phyloP scores from a whole-genome alignment of 768 basidiomycete species.

The Lactarius vividus region DNA sequence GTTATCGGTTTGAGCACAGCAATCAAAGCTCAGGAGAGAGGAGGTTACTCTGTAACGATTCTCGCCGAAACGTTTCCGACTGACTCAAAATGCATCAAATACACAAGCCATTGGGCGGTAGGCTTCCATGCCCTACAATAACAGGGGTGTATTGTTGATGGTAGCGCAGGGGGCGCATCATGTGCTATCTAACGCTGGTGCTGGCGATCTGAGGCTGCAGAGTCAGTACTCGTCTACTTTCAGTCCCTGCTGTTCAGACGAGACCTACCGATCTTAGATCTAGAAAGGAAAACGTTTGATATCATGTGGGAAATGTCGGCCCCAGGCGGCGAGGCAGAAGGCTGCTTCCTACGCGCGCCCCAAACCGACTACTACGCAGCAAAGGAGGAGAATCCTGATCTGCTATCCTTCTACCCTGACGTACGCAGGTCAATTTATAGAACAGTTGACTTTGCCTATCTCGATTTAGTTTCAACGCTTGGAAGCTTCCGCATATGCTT shows the following conservation, averaged over 20 bases:
- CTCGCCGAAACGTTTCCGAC: constrained; percentile 69
- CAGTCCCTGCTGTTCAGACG: too few relatives aligned
- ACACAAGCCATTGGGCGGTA: constrained; percentile 83
- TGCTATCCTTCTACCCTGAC: constrained; percentile 34
- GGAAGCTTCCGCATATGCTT: constrained; percentile 38
- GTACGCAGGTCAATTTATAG: constrained; percentile 27
- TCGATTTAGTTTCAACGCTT: constrained; percentile 42
- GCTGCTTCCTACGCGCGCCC: constrained; percentile 59
- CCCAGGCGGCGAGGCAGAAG: too few relatives aligned
- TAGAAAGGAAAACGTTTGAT: constrained; percentile 74
- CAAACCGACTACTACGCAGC: constrained; percentile 61
- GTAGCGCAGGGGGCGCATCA: constrained; percentile 70
- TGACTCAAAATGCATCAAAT: constrained; percentile 69
- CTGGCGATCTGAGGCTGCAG: constrained; percentile 47
- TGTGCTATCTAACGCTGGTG: constrained; percentile 53
- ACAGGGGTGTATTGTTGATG: background rate
- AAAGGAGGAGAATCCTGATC: constrained; percentile 39
- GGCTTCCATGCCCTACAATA: constrained; percentile 33
- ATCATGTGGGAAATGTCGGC: constrained; percentile 70
- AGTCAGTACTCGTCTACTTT: constrained; percentile 38
- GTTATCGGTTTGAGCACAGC: constrained; percentile 79
- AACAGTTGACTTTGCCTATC: background rate
- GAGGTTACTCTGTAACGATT: constrained; percentile 62
- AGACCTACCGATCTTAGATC: constrained; percentile 39
- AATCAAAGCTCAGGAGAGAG: constrained; percentile 60